Conservation (phyloP, 257 asterid genomes). For the Gentiana macrophylla region DNA sequence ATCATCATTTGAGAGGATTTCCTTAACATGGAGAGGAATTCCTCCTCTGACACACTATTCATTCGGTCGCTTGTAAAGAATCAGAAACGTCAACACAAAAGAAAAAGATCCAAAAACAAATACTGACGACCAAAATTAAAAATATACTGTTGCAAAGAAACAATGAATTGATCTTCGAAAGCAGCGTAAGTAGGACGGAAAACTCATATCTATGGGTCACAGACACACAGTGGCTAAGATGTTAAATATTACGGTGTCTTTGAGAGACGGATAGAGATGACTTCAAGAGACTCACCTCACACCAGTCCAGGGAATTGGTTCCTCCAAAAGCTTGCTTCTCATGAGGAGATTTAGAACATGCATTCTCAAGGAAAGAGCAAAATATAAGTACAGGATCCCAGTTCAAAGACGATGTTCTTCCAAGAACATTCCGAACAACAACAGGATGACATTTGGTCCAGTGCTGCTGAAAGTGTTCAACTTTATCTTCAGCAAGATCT, state of each 20-base stretch:
- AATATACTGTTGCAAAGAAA: too few species aligned
- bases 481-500: conserved; percentile 53
- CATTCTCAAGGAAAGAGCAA: conserved; percentile 60
- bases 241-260: not conserved
- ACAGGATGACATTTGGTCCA: conserved; percentile 93
- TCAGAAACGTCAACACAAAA: too few species aligned
- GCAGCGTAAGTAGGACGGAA: too few species aligned
- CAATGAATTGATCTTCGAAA: too few species aligned
- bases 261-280: not conserved
- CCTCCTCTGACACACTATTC: too few species aligned
- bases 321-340: conserved; percentile 27
- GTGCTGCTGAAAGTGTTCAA: conserved; percentile 80
- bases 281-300: conserved; percentile 53
- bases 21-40: too few species aligned
- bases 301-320: conserved; percentile 71
- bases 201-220: too few species aligned
- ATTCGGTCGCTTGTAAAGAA: too few species aligned
- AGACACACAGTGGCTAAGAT: not conserved
- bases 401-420: conserved; percentile 30
- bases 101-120: too few species aligned
- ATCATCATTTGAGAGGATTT: too few species aligned
- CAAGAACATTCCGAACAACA: conserved; percentile 63
- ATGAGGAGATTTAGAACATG: conserved; percentile 33
- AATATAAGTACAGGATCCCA: conserved; percentile 93
- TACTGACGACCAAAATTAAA: too few species aligned